phyloP scores from a whole-genome alignment of 2,329 filamentous ascomycete species.

The Gliomastix tumulicola region DNA sequence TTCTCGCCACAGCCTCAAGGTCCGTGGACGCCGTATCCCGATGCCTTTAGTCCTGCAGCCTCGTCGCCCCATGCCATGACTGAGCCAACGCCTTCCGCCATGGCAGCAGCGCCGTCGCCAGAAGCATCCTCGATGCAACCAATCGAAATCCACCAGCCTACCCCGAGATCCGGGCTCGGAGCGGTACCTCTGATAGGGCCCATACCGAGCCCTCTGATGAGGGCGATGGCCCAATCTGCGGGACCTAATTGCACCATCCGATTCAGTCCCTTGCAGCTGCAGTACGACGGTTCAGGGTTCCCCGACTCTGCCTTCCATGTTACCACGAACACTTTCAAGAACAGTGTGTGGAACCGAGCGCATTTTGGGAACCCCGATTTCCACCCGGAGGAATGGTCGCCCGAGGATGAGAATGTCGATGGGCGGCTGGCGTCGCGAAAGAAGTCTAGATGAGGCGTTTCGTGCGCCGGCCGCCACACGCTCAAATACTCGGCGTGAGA shows the following conservation, averaged over 20 bases:
- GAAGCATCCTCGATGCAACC: too few relatives aligned
- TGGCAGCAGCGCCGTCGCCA: neutral
- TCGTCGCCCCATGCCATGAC: conserved; percentile 9
- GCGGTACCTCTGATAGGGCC: too few relatives aligned
- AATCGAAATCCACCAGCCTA: too few relatives aligned
- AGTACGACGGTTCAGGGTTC: conserved; percentile 43
- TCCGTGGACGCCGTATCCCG: conserved; percentile 26
- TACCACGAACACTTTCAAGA: conserved; percentile 55
- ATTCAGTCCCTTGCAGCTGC: conserved; percentile 39
- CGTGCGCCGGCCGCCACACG: too few relatives aligned
- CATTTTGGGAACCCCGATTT: conserved; percentile 59
- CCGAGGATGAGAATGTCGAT: conserved; percentile 19
- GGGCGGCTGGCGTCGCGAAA: conserved; percentile 3
- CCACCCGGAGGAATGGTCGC: conserved; percentile 35
- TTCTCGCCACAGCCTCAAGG: conserved; percentile 23
- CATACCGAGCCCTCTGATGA: neutral
- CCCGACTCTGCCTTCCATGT: conserved; percentile 37
- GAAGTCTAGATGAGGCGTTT: neutral
- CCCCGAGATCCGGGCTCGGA: too few relatives aligned
- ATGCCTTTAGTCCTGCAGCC: conserved; percentile 13
- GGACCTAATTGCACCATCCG: conserved; percentile 25
- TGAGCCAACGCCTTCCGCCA: neutral
- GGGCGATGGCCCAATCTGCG: neutral
- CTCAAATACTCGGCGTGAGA: too few relatives aligned
- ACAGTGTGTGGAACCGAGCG: conserved; percentile 59